These are phyloP conservation scores for Sporisorium scitamineum DNA, from an alignment of 1,284 basidiomycete species.

Conservation along the genomic window DNA sequence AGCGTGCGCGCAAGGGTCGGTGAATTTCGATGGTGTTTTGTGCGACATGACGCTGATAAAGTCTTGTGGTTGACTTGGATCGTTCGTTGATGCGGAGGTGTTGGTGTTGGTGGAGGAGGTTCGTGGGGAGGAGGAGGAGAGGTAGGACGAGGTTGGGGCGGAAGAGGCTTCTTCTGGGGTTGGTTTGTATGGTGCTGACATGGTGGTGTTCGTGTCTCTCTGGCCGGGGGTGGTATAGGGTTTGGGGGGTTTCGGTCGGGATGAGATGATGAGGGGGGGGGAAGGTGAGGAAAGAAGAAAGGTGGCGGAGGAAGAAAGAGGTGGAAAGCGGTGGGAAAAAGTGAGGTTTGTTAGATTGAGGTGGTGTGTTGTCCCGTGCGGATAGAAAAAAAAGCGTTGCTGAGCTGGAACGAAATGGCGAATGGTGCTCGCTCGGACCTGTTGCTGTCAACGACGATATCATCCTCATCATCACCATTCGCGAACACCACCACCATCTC, in stretches of 20 bases:
- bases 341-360: not conserved
- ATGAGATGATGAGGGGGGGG: not conserved
- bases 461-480: not conserved
- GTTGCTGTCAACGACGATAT: not conserved
- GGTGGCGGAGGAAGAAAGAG: not conserved
- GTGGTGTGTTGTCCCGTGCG: slow-evolving; percentile 10
- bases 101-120: not conserved
- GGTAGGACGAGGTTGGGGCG: slow-evolving; percentile 20
- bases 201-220: not conserved
- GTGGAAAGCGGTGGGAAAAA: not conserved
- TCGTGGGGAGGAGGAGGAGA: slow-evolving; percentile 33
- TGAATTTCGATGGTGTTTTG: slow-evolving; percentile 60
- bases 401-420: slow-evolving; percentile 16
- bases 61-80: slow-evolving; percentile 46
- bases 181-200: slow-evolving; percentile 35
- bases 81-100: not conserved
- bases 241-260: not conserved
- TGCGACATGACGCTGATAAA: slow-evolving; percentile 53
- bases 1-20: slow-evolving; percentile 66
- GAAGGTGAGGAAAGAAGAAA: not conserved
- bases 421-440: not conserved
- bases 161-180: slow-evolving; percentile 17
- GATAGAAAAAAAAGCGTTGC: not conserved
- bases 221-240: too few species aligned
- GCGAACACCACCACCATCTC: not conserved